Evolutionary conservation across 306 rosid species (phyloP), one percentile per base, ranked within the genome.

Genomic region (Fragaria vesca): DNA sequence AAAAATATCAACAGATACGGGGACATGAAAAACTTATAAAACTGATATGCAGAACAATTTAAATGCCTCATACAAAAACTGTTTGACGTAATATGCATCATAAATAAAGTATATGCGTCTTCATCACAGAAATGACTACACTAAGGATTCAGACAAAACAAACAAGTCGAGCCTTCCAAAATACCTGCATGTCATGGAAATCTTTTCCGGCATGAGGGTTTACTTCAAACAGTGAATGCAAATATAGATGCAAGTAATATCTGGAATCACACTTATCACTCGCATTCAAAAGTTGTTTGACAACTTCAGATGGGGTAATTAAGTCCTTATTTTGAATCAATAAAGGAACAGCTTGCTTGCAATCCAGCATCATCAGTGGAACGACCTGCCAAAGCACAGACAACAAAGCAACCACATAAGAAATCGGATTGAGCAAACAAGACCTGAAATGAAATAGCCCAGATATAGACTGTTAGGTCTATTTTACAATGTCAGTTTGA

Each of bases 151-250:
- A 21, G 9, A 17, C 9, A 9, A n/a, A n/a, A 55, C 9, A 9
- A 55, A n/a, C 28, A 55, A 55, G 62, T 55, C 62, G 3, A 21
- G 54, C 62, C 51, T 74, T 66, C 66, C n/a, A 77, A 34, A 65
- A 73, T 80, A 95, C 99, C 99, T 95, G 99, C 90, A 95, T 88
- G 76, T 93, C 97, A 79, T 95, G 99, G 80, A 85, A 93, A 69
- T 93, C 97, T 87, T 84, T 95, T 83, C 99, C 97, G 80, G 89
- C 93, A 84, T 95, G 93, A 66, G 96, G 93, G 66, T 88, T 84
- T 73, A 88, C 97, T 91, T 87, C 99, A 86, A 93, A 95, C 79
- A 95, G 82, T 76, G 99, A 87, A 87, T 95, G 99, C 80, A 95
- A 92, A 80, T 95, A 95, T 20, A 83, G 81, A 82, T 93, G 96